Conservation (phyloP, 1,284 basidiomycete species). For the Melampsora americana region DNA sequence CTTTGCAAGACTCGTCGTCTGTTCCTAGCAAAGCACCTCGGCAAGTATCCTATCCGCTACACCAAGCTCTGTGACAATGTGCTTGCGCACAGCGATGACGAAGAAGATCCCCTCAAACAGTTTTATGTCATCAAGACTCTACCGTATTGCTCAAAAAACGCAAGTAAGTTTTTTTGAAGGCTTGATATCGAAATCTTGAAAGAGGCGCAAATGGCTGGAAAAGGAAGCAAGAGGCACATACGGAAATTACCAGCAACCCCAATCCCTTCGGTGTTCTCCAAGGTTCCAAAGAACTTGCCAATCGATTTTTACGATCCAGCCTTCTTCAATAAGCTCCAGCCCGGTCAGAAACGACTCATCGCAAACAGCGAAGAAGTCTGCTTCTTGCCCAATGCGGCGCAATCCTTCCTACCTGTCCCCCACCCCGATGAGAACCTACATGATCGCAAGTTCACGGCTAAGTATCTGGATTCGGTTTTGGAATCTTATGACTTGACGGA, state of each 20-base stretch:
- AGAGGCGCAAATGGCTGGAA: background rate
- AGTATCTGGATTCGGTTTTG: no score
- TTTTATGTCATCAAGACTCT: slow-evolving; percentile 21
- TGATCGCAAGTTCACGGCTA: no score
- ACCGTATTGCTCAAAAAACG: no score
- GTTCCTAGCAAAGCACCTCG: no score
- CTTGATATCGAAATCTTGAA: slow-evolving; percentile 24
- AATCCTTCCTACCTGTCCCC: slow-evolving; percentile 2
- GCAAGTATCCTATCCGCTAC: no score
- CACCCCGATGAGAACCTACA: no score
- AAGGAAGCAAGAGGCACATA: background rate
- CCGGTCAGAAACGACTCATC: slow-evolving; percentile 4
- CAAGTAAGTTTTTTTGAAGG: slow-evolving; percentile 11
- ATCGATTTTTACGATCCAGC: slow-evolving; percentile 16
- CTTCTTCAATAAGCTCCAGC: background rate
- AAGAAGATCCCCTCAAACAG: background rate
- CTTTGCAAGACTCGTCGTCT: no score
- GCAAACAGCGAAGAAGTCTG: background rate
- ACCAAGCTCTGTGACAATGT: background rate
- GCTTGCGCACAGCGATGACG: slow-evolving; percentile 24
- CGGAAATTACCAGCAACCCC: slow-evolving; percentile 7
- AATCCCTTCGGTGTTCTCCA: background rate
- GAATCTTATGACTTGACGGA: no score
- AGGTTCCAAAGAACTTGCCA: slow-evolving; percentile 6
- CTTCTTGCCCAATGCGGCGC: slow-evolving; percentile 14